Conservation (phyloP, 2,329 filamentous ascomycete genomes). For the Epichloe bromicola region DNA sequence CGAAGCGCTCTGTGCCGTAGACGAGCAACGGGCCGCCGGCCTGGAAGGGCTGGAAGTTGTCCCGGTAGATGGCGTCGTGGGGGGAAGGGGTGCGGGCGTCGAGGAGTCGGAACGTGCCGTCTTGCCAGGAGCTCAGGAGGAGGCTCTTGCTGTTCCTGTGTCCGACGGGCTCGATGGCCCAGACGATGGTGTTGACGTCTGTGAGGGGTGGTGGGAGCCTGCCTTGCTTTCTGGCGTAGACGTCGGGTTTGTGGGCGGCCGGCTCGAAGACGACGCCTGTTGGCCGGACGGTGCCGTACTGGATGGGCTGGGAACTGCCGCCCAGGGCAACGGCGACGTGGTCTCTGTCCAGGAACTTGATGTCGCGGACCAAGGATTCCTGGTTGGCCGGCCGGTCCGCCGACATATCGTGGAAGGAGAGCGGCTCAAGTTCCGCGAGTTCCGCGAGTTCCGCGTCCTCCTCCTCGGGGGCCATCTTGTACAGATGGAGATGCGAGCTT, state of each 20-base stretch:
- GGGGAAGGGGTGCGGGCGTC: conserved; percentile 36
- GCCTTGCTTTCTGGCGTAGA: too few relatives aligned
- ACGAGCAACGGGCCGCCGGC: conserved; percentile 34
- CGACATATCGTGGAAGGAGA: conserved; percentile 16
- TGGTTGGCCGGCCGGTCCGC: conserved; percentile 9
- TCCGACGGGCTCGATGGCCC: conserved; percentile 33
- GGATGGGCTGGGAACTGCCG: conserved; percentile 28
- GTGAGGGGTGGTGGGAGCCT: neutral
- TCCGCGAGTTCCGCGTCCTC: neutral
- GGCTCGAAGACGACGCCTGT: conserved; percentile 27
- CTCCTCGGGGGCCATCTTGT: conserved; percentile 12
- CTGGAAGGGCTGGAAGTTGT: conserved; percentile 36
- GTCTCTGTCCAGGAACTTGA: conserved; percentile 33
- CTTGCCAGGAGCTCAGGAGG: conserved; percentile 39
- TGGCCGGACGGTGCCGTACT: conserved; percentile 32
- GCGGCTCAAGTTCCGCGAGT: conserved; percentile 9
- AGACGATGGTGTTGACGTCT: conserved; percentile 25
- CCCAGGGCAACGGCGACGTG: conserved; percentile 33
- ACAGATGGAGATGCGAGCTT: conserved; percentile 17
- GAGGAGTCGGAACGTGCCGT: conserved; percentile 37
- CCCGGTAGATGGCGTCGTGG: conserved; percentile 36
- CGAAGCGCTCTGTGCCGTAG: conserved; percentile 37
- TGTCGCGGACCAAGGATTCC: conserved; percentile 15
- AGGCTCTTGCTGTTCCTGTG: conserved; percentile 24
- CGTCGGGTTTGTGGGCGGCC: conserved; percentile 17